Conservation (phyloP, 805 yeast species). For the Yarrowia sp. region DNA sequence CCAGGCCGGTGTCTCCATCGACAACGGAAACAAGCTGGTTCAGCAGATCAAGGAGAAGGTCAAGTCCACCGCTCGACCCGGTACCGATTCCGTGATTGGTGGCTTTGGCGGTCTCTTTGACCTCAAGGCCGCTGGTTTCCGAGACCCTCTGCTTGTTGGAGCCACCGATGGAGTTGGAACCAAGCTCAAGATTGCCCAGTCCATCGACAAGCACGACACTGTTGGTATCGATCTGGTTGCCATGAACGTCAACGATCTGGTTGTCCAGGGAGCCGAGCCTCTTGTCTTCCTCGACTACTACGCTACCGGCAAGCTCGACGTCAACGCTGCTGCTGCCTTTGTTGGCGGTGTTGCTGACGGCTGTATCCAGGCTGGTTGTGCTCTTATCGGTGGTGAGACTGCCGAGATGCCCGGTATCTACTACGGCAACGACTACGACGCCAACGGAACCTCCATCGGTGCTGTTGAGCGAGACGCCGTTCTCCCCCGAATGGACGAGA, state of each 20-base stretch:
- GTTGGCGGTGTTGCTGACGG: slow-evolving; percentile 97
- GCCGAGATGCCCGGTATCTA: slow-evolving; percentile 99
- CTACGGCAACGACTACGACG: slow-evolving; percentile 92
- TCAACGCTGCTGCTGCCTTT: slow-evolving; percentile 81
- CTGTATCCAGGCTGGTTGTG: slow-evolving; percentile 94
- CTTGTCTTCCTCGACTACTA: slow-evolving; percentile 93
- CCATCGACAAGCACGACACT: slow-evolving; percentile 86
- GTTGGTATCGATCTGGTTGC: slow-evolving; percentile 99
- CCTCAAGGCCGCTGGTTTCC: slow-evolving; percentile 83
- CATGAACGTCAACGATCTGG: slow-evolving; percentile 97
- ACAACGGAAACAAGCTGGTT: slow-evolving; percentile 88
- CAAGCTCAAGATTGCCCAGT: slow-evolving; percentile 92
- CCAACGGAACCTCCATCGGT: slow-evolving; percentile 98
- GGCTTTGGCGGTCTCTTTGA: slow-evolving; percentile 99
- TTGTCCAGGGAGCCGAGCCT: slow-evolving; percentile 99
- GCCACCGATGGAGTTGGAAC: slow-evolving; percentile 99
- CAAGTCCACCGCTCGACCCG: slow-evolving; percentile 89
- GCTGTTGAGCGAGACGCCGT: slow-evolving; percentile 81
- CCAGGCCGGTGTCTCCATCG: slow-evolving; percentile 97
- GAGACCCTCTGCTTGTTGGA: slow-evolving; percentile 80
- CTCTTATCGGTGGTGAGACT: slow-evolving; percentile 98
- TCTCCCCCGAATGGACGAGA: slow-evolving; percentile 70
- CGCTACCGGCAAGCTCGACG: slow-evolving; percentile 92
- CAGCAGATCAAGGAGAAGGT: slow-evolving; percentile 90
- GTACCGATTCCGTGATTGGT: slow-evolving; percentile 98